Conservation (phyloP, 1,284 basidiomycete genomes). For the Leccinum ponderosum region DNA sequence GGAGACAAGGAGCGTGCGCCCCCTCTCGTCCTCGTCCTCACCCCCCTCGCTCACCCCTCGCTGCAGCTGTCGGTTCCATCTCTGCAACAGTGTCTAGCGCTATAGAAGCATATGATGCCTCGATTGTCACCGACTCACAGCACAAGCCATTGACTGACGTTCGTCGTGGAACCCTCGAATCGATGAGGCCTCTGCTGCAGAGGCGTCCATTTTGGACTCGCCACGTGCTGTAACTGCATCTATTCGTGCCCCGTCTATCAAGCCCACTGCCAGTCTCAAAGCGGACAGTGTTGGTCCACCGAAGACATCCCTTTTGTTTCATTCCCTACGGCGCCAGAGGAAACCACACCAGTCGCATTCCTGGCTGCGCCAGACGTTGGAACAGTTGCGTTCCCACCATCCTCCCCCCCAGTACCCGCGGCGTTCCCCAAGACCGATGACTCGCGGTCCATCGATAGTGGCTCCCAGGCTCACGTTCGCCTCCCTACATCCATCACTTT, state of each 20-base stretch:
- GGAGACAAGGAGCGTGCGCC: no score
- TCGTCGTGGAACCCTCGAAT: not conserved
- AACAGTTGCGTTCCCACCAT: conserved; percentile 30
- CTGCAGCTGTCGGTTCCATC: no score
- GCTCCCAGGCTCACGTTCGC: conserved; percentile 28
- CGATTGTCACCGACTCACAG: conserved; percentile 8
- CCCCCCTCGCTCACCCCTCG: no score
- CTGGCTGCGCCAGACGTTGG: conserved; percentile 7
- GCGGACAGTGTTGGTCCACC: conserved; percentile 27
- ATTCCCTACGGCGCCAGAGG: conserved; percentile 21
- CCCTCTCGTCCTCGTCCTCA: no score
- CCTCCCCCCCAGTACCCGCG: conserved; percentile 32
- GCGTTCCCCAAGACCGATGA: conserved; percentile 46
- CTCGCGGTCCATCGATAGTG: conserved; percentile 29
- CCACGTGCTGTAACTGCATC: conserved; percentile 19
- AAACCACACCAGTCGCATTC: conserved; percentile 14
- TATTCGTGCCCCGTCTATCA: no score
- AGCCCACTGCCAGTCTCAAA: conserved; percentile 18
- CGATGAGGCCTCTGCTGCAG: conserved; percentile 8
- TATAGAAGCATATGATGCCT: conserved; percentile 28
- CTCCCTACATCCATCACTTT: conserved; percentile 46
- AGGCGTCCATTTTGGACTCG: conserved; percentile 14
- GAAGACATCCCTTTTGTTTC: conserved; percentile 19
- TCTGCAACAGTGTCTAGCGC: conserved; percentile 14
- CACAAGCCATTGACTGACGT: conserved; percentile 6